Conservation (phyloP, 371 early-diverging fungal species). For the Blakeslea trispora region DNA sequence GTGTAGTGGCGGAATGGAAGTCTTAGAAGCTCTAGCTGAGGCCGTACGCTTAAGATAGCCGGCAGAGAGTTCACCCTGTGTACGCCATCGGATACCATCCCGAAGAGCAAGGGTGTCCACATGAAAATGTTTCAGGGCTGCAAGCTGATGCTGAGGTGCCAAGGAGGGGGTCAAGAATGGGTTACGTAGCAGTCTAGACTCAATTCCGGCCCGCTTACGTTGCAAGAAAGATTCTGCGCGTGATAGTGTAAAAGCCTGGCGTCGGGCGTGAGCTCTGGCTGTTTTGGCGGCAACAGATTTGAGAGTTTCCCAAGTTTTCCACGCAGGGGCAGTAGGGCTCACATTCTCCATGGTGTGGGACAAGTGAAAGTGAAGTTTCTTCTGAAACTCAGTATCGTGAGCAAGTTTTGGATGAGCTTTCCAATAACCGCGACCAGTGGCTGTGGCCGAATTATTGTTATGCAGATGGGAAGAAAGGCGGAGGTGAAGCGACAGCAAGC, state of each 20-base stretch:
- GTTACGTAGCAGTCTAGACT: constrained; percentile 8
- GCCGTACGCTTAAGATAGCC: constrained; percentile 3
- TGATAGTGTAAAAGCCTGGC: not conserved
- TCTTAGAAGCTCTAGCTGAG: not conserved
- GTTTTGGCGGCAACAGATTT: too few species aligned
- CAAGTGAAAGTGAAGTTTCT: too few species aligned
- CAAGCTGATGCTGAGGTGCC: not conserved
- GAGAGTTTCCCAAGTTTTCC: too few species aligned
- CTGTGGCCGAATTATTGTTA: not conserved
- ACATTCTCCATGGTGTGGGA: too few species aligned
- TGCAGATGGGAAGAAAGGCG: not conserved
- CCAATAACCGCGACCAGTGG: not conserved
- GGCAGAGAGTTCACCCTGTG: constrained; percentile 7
- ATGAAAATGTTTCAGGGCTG: not conserved
- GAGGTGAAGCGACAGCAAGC: not conserved
- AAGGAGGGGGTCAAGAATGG: not conserved
- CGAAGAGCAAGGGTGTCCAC: not conserved
- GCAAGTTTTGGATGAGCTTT: not conserved
- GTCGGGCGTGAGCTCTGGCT: too few species aligned
- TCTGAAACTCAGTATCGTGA: too few species aligned
- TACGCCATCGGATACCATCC: constrained; percentile 4
- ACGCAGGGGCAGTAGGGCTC: too few species aligned
- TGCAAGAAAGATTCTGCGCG: not conserved
- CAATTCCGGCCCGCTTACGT: constrained; percentile 2
- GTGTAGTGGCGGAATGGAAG: not conserved